Percentiles rank a stretch among this genome's conserved stretches.
Conservation (phyloP, 495 filamentous ascomycete genomes). For the Chaetomium tenue region DNA sequence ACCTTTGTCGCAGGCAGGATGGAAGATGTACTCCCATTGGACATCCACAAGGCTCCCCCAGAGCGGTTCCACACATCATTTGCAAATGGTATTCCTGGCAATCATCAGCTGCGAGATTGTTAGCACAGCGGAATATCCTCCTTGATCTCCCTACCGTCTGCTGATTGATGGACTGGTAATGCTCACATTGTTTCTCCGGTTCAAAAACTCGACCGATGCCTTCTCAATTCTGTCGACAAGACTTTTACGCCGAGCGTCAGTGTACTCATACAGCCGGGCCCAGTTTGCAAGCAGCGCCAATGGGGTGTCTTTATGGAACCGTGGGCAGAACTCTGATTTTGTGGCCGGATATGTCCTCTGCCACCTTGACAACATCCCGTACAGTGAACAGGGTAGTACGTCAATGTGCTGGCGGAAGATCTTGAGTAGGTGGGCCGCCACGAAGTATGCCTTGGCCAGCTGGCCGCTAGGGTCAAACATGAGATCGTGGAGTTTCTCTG, state of each 20-base stretch:
- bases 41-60: no score
- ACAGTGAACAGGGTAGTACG: not conserved
- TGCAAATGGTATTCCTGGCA: not conserved
- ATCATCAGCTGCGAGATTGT: constrained; percentile 5
- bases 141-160: no score
- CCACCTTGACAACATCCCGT: not conserved
- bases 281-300: not conserved
- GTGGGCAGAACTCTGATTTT: not conserved
- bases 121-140: no score
- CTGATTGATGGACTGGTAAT: not conserved
- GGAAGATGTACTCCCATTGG: no score
- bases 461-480: constrained; percentile 6
- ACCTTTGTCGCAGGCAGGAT: no score
- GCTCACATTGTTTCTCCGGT: constrained; percentile 6
- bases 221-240: constrained; percentile 7
- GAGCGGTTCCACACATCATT: not conserved
- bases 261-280: not conserved
- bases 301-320: not conserved
- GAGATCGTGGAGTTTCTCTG: constrained; percentile 1
- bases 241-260: not conserved
- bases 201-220: constrained; percentile 4
- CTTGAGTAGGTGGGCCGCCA: constrained; percentile 6
- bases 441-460: constrained; percentile 9
- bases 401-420: constrained; percentile 9
- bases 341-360: not conserved